Evolutionary conservation across 148 eudicot genomes (phyloP).

Genomic region (Fagopyrum esculentum): DNA sequence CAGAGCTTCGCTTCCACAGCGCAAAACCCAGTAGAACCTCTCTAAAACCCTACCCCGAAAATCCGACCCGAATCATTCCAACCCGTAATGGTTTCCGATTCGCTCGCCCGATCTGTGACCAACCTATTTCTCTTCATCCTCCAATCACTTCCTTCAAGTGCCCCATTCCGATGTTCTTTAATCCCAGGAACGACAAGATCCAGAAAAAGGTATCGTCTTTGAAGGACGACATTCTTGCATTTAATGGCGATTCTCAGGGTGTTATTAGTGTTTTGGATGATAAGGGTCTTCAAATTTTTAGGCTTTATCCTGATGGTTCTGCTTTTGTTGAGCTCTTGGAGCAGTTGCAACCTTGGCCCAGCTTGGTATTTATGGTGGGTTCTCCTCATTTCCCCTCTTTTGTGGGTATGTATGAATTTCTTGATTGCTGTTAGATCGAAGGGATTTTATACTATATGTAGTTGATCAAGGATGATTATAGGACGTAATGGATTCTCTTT

Average conservation of each 20-base stretch:
- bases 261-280: conserved; percentile 33
- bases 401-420: too few relatives aligned
- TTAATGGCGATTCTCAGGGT: conserved; percentile 14
- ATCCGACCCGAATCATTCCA: neutral
- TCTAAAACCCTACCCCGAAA: neutral
- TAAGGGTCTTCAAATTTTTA: conserved; percentile 39
- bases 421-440: too few relatives aligned
- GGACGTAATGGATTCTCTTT: too few relatives aligned
- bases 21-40: neutral
- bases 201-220: conserved; percentile 27
- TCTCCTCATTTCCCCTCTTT: too few relatives aligned
- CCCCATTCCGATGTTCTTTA: neutral
- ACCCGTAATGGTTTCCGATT: neutral
- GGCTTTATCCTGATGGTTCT: conserved; percentile 31
- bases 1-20: neutral
- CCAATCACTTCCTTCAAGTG: neutral
- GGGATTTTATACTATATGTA: too few relatives aligned
- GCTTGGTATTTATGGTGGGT: too few relatives aligned
- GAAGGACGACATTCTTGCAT: conserved; percentile 34
- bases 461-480: too few relatives aligned
- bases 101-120: too few relatives aligned
- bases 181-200: neutral
- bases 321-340: conserved; percentile 56
- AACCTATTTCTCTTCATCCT: neutral
- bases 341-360: conserved; percentile 29